Base-by-base conservation (phyloP, 352 stramenopile species). In the Blastocystis sp. region DNA sequence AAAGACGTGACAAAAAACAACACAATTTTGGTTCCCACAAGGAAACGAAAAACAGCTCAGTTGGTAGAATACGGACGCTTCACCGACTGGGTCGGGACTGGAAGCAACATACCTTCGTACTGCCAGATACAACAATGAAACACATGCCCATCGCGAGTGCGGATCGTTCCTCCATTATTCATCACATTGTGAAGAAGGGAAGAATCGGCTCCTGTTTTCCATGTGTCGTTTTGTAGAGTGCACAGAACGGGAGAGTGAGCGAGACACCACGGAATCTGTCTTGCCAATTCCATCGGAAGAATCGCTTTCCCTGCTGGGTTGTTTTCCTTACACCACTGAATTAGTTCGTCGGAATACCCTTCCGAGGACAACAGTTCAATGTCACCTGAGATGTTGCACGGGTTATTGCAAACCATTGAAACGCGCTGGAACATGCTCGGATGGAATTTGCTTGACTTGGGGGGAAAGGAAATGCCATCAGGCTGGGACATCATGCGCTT, bases 41-140 rank as follows among this genome's bases (percentile, higher is more conserved):
- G 44, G 7, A 51, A 51, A 51, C 16, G 21, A 73, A 16, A 73
- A 73, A 73, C 61, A 73, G n/a, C 2, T 16, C 42, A 73, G 4
- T 16, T 29, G 6, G 32, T 4, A 51, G 16, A 21, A 27, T 6
- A 18, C 0, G 1, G 14, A 24, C 61, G 18, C 61, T 73, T 73
- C 32, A 53, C 6, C 18, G 36, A 53, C n/a, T 21, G 18, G n/a
- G 29, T n/a, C 11, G 3, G 21, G 18, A 21, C 21, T 8, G 4
- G 3, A 6, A 51, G 61, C 7, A 32, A 14, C 18, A 73, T 16
- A 24, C 61, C 61, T 40, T 73, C 61, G 29, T 73, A 73, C 61
- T 73, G 61, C 24, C 61, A 46, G 18, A 51, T 51, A 51, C 61
- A 73, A 51, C 61, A 73, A 51, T 73, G 61, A 51, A 73, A 73